These are phyloP conservation scores for Metarhizium robertsii DNA, from an alignment of 2,329 filamentous ascomycete species.

Conservation along the genomic window DNA sequence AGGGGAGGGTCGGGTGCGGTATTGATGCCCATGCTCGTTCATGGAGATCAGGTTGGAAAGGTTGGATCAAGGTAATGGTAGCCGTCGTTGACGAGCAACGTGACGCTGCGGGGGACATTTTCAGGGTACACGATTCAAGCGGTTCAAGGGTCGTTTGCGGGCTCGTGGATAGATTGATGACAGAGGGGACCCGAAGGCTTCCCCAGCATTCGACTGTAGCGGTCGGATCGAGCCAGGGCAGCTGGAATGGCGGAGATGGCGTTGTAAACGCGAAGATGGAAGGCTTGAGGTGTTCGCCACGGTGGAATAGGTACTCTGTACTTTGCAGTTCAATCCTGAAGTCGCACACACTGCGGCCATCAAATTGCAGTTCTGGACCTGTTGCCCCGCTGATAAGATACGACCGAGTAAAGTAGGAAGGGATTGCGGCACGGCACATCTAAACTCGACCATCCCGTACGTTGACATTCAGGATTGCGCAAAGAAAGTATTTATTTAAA, in stretches of 20 bases:
- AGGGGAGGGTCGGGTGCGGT: slow-evolving; percentile 77
- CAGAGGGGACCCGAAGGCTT: background rate
- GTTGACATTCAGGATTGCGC: no score
- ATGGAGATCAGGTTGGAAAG: slow-evolving; percentile 47
- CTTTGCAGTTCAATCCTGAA: background rate
- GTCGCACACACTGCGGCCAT: background rate
- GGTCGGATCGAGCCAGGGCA: background rate
- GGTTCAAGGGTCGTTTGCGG: background rate
- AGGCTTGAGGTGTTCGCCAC: no score
- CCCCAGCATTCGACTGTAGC: background rate
- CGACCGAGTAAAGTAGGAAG: background rate
- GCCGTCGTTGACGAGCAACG: background rate
- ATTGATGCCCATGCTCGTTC: slow-evolving; percentile 77
- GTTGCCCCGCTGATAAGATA: background rate
- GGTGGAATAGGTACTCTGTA: background rate
- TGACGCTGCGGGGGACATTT: slow-evolving; percentile 2
- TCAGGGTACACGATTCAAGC: background rate
- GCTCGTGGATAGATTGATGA: background rate
- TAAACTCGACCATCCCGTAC: no score
- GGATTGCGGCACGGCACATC: no score
- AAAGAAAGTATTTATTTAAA: no score
- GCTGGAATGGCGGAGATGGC: background rate
- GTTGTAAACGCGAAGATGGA: background rate
- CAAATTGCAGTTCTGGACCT: background rate
- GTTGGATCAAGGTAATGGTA: slow-evolving; percentile 29